Base-by-base conservation (phyloP, 306 rosid species). In the Carpinus fangiana region DNA sequence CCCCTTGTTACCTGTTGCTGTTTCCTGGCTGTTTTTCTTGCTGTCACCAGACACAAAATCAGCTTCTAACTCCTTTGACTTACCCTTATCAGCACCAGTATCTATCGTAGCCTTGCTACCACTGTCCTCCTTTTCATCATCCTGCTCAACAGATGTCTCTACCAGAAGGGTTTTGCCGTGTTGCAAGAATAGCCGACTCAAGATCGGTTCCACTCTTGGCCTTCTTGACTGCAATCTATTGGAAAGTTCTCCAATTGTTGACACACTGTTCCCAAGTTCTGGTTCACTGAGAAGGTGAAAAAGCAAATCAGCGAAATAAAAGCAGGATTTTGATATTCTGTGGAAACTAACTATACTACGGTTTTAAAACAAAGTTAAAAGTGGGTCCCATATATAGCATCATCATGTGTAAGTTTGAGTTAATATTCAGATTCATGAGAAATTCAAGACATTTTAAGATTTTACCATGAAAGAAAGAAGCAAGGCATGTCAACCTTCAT, bases 221-320 rank as follows among this genome's bases (percentile, higher is more conserved):
- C 34, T 74, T 68, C 68, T 81, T 17, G 11, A 61, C 47, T 43
- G 60, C 53, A 84, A 43, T n/a, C 67, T 77, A 68, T 48, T 54
- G 20, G 78, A 77, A 60, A 80, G 65, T 43, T 36, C 66, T 53
- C 3, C 53, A 52, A 20, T 64, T 0, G 2, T 64, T 64, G 70
- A 64, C 20, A 51, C 18, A 45, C 2, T 57, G 52, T 57, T 60
- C 13, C 13, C 48, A 28, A 53, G 53, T 53, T 52, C 67, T 21
- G 2, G 45, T 12, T 5, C 74, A 51, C 62, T 36, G n/a, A 34
- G 11, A 50, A 54, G 14, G 45, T 14, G n/a, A 64, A 17, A 14
- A 7, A 13, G 26, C 17, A 21, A 50, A 45, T 34, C 11, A 21
- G 47, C 45, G 28, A 0, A 50, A 50, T 3, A 61, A 14, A 34